Evolutionary conservation across 2,329 filamentous ascomycete genomes (phyloP).

Genomic region (Stemphylium lycopersici): DNA sequence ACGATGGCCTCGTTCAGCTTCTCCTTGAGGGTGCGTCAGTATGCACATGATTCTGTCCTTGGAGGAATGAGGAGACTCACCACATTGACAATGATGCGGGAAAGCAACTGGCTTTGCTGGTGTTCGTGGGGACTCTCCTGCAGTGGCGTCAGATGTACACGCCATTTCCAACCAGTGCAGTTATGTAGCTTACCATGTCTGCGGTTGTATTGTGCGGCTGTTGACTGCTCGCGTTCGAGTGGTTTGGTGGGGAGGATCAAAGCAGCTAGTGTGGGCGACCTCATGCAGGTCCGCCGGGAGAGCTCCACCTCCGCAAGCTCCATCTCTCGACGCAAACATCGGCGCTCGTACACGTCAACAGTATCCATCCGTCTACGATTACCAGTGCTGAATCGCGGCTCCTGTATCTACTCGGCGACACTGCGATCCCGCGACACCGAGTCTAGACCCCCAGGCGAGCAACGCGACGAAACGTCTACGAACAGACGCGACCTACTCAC

Average conservation of each 20-base stretch:
- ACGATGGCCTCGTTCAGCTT: constrained; percentile 95
- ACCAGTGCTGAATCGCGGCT: neutral
- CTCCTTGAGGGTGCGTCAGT: constrained; percentile 66
- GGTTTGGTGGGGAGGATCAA: constrained; percentile 33
- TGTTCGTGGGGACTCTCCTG: constrained; percentile 97
- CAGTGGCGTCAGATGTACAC: constrained; percentile 16
- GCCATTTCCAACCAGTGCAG: neutral
- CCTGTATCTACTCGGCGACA: neutral
- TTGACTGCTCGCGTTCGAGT: constrained; percentile 25
- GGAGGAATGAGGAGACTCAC: constrained; percentile 62
- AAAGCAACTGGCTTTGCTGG: constrained; percentile 91
- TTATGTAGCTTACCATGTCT: constrained; percentile 34
- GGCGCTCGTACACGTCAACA: neutral
- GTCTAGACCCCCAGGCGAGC: neutral
- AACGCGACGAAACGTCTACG: constrained; percentile 3
- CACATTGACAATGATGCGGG: constrained; percentile 96
- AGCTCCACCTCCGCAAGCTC: constrained; percentile 33
- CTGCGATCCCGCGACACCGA: neutral
- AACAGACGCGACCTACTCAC: neutral
- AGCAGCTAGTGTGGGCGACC: constrained; percentile 31
- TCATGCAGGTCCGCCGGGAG: constrained; percentile 15
- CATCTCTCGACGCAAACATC: constrained; percentile 11
- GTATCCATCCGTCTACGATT: neutral
- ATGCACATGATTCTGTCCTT: neutral
- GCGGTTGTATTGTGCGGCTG: constrained; percentile 2